Evolutionary conservation across 2,329 filamentous ascomycete species (phyloP).

Genomic region (Nigrograna mackinnonii): DNA sequence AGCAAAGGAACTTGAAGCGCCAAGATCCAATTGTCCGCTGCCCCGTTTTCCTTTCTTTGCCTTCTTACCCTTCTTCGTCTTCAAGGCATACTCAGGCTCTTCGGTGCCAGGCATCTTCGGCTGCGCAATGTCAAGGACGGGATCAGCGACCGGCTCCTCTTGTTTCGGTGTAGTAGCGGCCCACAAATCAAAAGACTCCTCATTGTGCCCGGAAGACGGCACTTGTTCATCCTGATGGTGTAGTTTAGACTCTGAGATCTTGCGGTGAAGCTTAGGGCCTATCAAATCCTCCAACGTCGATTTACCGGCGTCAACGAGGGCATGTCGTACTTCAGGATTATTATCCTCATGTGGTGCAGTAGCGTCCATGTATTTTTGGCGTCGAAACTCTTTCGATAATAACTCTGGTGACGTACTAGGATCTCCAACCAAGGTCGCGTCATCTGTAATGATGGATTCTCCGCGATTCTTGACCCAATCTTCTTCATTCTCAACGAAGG

Average conservation of each 20-base stretch:
- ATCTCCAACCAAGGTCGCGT: constrained; percentile 36
- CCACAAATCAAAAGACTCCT: constrained; percentile 9
- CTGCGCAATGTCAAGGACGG: background rate
- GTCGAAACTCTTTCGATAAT: constrained; percentile 23
- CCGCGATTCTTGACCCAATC: constrained; percentile 30
- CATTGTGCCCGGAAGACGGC: background rate
- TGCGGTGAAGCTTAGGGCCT: constrained; percentile 1
- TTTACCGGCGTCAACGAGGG: background rate
- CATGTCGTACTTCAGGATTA: constrained; percentile 4
- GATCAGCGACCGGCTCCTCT: background rate
- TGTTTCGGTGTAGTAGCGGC: constrained; percentile 10
- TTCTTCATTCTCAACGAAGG: constrained; percentile 34
- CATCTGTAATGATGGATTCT: constrained; percentile 29
- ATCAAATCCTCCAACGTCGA: constrained; percentile 5
- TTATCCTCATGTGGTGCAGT: constrained; percentile 20
- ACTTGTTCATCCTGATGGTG: too few relatives aligned
- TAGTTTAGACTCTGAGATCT: constrained; percentile 7
- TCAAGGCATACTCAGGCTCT: constrained; percentile 13
- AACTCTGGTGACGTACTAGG: constrained; percentile 13
- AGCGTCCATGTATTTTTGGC: constrained; percentile 30
- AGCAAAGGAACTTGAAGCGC: background rate
- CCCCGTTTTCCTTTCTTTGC: constrained; percentile 30
- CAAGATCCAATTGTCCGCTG: constrained; percentile 20
- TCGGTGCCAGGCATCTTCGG: constrained; percentile 8
- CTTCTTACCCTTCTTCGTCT: constrained; percentile 36